Conservation (phyloP, 345 rosid species). For the Arabis alpina region DNA sequence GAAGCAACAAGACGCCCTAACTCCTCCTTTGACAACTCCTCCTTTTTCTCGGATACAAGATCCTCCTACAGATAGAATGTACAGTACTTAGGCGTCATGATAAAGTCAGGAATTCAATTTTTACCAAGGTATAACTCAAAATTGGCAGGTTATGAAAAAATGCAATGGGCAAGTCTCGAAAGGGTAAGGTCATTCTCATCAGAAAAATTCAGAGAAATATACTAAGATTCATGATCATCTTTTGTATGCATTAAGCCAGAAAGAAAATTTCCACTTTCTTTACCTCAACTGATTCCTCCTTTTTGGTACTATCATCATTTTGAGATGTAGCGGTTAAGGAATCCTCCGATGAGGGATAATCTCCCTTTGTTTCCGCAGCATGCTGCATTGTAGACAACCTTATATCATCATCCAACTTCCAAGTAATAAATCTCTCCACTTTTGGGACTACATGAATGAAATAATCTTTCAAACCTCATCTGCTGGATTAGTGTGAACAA, state of each 20-base stretch:
- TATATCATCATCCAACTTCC: constrained; percentile 24
- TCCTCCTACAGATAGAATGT: constrained; percentile 48
- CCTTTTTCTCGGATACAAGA: constrained; percentile 51
- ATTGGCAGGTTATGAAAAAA: constrained; percentile 2
- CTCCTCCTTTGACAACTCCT: constrained; percentile 89
- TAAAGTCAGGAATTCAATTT: constrained; percentile 5
- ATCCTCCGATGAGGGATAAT: constrained; percentile 50
- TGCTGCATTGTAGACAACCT: constrained; percentile 47
- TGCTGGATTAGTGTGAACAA: constrained; percentile 35
- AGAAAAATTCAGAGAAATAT: not conserved
- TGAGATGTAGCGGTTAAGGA: constrained; percentile 47
- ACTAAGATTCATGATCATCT: constrained; percentile 1
- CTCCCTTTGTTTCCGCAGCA: constrained; percentile 42
- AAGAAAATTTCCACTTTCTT: constrained; percentile 46
- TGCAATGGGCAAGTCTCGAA: constrained; percentile 24
- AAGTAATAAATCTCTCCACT: not conserved
- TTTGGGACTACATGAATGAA: constrained; percentile 17
- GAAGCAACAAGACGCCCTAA: constrained; percentile 93
- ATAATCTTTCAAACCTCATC: constrained; percentile 46
- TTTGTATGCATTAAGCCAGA: not conserved
- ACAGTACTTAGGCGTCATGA: constrained; percentile 9
- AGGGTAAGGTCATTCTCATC: not conserved
- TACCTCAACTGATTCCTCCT: constrained; percentile 48
- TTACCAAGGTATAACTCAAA: constrained; percentile 13
- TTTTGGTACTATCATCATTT: constrained; percentile 44